Conservation (phyloP, 768 basidiomycete genomes). For the Chlorophyllum brunneum region DNA sequence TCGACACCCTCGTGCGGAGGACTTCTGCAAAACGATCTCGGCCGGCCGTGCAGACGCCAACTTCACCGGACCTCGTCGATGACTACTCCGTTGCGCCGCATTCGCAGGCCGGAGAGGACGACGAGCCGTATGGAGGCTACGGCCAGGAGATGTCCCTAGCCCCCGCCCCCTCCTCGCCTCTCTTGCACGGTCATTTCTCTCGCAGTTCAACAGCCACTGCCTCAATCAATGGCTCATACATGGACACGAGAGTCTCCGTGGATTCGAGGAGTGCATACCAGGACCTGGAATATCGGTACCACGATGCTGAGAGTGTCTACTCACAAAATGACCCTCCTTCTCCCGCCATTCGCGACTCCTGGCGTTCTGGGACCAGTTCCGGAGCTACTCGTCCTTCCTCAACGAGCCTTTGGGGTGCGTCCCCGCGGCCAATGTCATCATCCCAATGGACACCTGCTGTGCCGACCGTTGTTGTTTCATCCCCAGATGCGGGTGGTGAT, state of each 20-base stretch:
- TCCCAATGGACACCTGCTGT: background rate
- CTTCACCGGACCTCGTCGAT: slow-evolving; percentile 6
- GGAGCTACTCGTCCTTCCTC: slow-evolving; percentile 12
- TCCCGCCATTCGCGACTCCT: slow-evolving; percentile 36
- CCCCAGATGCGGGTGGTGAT: slow-evolving; percentile 22
- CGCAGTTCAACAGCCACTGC: slow-evolving; percentile 38
- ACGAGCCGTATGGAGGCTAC: background rate
- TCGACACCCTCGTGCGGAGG: slow-evolving; percentile 52
- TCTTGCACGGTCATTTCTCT: slow-evolving; percentile 46
- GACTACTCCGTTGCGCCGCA: slow-evolving; percentile 10
- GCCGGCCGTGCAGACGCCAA: slow-evolving; percentile 10
- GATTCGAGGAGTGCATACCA: slow-evolving; percentile 26
- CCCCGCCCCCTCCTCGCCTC: slow-evolving; percentile 28
- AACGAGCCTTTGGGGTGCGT: too few species aligned
- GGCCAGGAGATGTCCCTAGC: slow-evolving; percentile 10
- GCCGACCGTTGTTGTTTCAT: slow-evolving; percentile 39
- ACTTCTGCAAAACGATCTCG: slow-evolving; percentile 43
- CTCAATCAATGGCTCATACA: slow-evolving; percentile 20
- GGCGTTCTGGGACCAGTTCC: slow-evolving; percentile 27
- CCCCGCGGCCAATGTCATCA: background rate
- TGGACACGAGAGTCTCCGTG: slow-evolving; percentile 9
- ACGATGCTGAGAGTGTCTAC: slow-evolving; percentile 42
- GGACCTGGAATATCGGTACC: slow-evolving; percentile 27
- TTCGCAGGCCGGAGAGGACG: slow-evolving; percentile 9
- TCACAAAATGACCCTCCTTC: slow-evolving; percentile 23